Conservation (phyloP, 768 basidiomycete genomes). For the Auriscalpium orientale region DNA sequence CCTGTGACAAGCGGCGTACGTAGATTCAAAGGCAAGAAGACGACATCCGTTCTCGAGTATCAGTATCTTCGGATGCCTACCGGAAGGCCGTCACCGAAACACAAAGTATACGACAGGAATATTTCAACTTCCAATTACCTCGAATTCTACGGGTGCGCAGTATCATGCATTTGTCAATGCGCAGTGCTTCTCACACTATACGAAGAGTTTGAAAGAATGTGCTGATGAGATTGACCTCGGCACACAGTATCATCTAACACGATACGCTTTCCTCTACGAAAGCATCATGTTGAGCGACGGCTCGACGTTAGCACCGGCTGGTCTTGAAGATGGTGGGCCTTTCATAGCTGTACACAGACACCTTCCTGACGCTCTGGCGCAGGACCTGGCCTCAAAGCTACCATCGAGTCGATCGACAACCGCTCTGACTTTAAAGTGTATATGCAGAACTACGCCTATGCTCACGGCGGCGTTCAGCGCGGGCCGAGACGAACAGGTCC, state of each 20-base stretch:
- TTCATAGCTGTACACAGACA: neutral
- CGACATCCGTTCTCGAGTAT: conserved; percentile 82
- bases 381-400: conserved; percentile 74
- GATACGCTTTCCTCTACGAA: conserved; percentile 93
- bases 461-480: conserved; percentile 55
- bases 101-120: conserved; percentile 89
- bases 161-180: conserved; percentile 11
- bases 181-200: neutral
- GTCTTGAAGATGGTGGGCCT: conserved; percentile 53
- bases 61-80: conserved; percentile 79
- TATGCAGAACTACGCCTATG: conserved; percentile 97
- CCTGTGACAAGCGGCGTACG: neutral
- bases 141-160: conserved; percentile 77
- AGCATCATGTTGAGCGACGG: conserved; percentile 87
- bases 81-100: conserved; percentile 86
- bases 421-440: conserved; percentile 90
- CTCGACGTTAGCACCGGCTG: conserved; percentile 63
- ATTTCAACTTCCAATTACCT: conserved; percentile 95
- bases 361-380: neutral
- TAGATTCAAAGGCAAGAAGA: conserved; percentile 92
- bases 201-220: conserved; percentile 85
- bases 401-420: conserved; percentile 90
- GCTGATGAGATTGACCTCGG: conserved; percentile 95
- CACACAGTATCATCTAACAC: conserved; percentile 93
- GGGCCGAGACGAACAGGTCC: conserved; percentile 89